phyloP scores from a whole-genome alignment of 2,329 filamentous ascomycete species.

The Juglanconis juglandina region DNA sequence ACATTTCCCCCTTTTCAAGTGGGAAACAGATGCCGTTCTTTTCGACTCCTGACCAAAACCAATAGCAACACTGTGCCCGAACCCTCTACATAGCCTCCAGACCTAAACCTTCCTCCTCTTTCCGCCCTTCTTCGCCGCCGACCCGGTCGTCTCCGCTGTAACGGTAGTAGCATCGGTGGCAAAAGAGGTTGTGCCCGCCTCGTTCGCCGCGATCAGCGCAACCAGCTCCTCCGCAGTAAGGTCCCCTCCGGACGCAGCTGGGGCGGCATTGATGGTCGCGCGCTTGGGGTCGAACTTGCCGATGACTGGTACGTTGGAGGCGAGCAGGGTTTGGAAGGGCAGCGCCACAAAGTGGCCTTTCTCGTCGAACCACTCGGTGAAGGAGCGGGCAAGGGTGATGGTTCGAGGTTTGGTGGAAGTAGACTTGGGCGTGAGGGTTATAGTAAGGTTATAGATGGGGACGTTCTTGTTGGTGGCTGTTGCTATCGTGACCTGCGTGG shows the following conservation, averaged over 20 bases:
- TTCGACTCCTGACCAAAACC: not conserved
- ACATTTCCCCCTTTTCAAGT: not conserved
- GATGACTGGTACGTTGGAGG: constrained; percentile 62
- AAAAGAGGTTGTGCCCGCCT: not conserved
- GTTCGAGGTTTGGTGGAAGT: constrained; percentile 35
- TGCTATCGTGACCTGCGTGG: constrained; percentile 65
- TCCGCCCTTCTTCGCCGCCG: constrained; percentile 37
- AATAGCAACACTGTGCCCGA: not conserved
- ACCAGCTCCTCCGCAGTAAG: constrained; percentile 46
- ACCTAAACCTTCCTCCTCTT: constrained; percentile 45
- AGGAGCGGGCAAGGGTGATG: constrained; percentile 59
- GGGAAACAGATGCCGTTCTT: too few relatives aligned
- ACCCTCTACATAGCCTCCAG: not conserved
- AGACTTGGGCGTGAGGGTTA: constrained; percentile 46
- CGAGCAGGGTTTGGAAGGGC: constrained; percentile 77
- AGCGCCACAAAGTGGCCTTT: constrained; percentile 68
- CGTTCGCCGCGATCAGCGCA: constrained; percentile 38
- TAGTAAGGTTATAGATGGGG: constrained; percentile 73
- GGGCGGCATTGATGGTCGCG: constrained; percentile 33
- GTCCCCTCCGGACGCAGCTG: constrained; percentile 31
- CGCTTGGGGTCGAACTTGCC: constrained; percentile 63
- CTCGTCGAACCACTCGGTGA: constrained; percentile 73
- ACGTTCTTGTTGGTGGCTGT: constrained; percentile 74
- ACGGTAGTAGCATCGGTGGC: too few relatives aligned
- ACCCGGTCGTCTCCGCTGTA: constrained; percentile 30